Evolutionary conservation across 2,329 filamentous ascomycete genomes (phyloP).

Genomic region (Emmonsiellopsis sp.): DNA sequence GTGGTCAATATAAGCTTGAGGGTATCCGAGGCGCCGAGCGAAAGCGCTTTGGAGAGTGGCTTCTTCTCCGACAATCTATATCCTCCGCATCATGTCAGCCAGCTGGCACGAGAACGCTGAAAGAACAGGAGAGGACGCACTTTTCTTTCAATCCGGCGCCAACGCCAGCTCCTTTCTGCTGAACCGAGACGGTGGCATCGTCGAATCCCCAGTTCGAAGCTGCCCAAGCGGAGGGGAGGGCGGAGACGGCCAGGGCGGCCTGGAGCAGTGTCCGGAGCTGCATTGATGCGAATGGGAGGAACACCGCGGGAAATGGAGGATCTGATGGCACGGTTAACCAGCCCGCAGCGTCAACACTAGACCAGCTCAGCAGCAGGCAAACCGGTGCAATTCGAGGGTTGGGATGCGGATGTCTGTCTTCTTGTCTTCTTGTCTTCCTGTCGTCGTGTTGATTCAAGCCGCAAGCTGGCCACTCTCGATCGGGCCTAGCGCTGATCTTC

Average conservation of each 20-base stretch:
- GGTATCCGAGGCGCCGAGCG: slow-evolving; percentile 58
- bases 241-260: slow-evolving; percentile 25
- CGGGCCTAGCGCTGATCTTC: background rate
- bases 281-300: slow-evolving; percentile 17
- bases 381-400: background rate
- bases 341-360: background rate
- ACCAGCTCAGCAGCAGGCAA: background rate
- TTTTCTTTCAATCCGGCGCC: slow-evolving; percentile 46
- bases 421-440: background rate
- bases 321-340: background rate
- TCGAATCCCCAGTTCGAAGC: slow-evolving; percentile 52
- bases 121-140: slow-evolving; percentile 26
- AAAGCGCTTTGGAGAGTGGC: slow-evolving; percentile 54
- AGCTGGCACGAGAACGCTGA: background rate
- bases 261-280: slow-evolving; percentile 26
- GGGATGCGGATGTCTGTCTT: background rate
- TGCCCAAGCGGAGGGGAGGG: slow-evolving; percentile 30
- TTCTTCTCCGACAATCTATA: slow-evolving; percentile 50
- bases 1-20: slow-evolving; percentile 76
- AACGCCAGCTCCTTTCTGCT: slow-evolving; percentile 50
- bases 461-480: background rate
- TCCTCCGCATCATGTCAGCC: background rate
- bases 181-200: slow-evolving; percentile 53
- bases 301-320: background rate
- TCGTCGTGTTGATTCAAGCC: background rate